Base-by-base conservation (phyloP, 805 yeast species). In the Ogataea methanolica region DNA sequence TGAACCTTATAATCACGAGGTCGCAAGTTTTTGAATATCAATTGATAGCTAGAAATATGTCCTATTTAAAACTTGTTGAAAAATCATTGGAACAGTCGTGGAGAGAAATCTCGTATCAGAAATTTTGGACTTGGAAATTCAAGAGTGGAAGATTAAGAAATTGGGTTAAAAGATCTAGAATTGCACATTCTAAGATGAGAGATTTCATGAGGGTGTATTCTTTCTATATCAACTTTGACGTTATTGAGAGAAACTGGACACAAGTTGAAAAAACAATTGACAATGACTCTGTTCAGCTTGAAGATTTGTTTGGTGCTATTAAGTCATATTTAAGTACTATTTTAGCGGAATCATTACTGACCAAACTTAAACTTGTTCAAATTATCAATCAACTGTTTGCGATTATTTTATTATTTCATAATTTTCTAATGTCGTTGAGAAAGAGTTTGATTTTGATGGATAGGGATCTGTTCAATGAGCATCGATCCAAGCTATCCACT, bases 11-110 rank as follows among this genome's bases (percentile, higher is more conserved):
- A 1, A 68, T 89, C 1, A 80, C 86, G 16, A 78, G 82, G 46
- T 84, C 89, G 15, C 80, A 83, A 23, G 70, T 88, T 16, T 75
- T 82, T 42, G 88, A 94, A 52, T 89, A 85, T 60, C 96, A 92
- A 62, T 70, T 88, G 34, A 68, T 90, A 41, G 88, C 87, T 56
- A 78, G 97, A 52, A 82, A 87, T 53, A 69, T 86, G 36, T 64
- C 83, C 37, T 74, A 81, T 33, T 60, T 88, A n/a, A 82, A 82
- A 51, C 80, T 79, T 57, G 72, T 86, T 6, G 81, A 80, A 55
- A 75, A 76, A 52, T 67, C 76, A 15, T 70, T 86, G 47, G 85
- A 80, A 47, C 73, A 73, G 16, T 78, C 88, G 1, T 88, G 96
- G 96, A 67, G 74, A 36, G 90, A 84, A 52, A 80, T 85, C 40